Conservation (phyloP, 1,284 basidiomycete genomes). For the Uromyces viciae-fabae region DNA sequence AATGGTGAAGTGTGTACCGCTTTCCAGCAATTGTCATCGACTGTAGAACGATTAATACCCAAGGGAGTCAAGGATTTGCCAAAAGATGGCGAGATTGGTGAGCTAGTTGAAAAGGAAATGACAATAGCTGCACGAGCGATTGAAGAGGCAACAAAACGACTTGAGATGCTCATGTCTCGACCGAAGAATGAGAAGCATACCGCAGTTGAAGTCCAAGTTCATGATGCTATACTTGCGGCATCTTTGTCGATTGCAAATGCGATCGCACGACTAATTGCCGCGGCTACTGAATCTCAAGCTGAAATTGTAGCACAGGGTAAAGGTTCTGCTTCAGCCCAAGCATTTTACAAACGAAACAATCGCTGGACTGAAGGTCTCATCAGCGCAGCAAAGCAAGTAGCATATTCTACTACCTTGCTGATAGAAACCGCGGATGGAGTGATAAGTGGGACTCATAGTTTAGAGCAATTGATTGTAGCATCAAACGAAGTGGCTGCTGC, state of each 20-base stretch:
- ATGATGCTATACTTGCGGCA: constrained; percentile 92
- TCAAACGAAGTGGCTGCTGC: constrained; percentile 97
- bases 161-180: constrained; percentile 83
- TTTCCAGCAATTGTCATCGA: constrained; percentile 77
- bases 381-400: constrained; percentile 94
- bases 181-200: constrained; percentile 82
- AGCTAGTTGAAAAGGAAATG: constrained; percentile 97
- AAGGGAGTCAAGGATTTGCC: constrained; percentile 74
- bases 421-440: constrained; percentile 98
- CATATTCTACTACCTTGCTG: constrained; percentile 90
- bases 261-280: constrained; percentile 88
- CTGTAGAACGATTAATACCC: constrained; percentile 79
- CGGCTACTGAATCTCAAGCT: constrained; percentile 93
- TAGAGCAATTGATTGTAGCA: constrained; percentile 97
- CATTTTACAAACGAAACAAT: constrained; percentile 99
- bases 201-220: constrained; percentile 88
- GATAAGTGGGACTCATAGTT: constrained; percentile 87
- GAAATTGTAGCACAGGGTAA: constrained; percentile 95
- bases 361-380: constrained; percentile 99
- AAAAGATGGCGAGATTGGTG: constrained; percentile 88
- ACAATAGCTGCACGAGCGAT: constrained; percentile 86
- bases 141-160: constrained; percentile 80
- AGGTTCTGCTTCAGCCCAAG: constrained; percentile 82
- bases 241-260: constrained; percentile 92
- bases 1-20: constrained; percentile 78